phyloP scores from a whole-genome alignment of 768 basidiomycete genomes.

The Terana coerulea region DNA sequence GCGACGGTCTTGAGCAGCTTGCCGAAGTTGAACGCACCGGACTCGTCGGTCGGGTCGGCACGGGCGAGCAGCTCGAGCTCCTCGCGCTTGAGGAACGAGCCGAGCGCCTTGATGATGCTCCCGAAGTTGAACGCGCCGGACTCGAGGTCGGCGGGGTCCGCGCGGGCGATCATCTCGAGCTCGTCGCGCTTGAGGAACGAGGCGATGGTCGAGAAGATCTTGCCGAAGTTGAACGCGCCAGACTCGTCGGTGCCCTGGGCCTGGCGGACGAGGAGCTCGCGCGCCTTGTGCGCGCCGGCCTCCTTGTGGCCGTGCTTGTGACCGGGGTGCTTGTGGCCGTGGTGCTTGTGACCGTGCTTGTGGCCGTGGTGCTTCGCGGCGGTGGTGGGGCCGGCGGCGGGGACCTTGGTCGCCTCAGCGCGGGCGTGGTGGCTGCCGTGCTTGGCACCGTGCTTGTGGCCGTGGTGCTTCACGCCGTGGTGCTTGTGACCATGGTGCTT shows the following conservation, averaged over 20 bases:
- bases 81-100: slow-evolving; percentile 2
- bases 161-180: slow-evolving; percentile 5
- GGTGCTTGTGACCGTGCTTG: too few relatives aligned
- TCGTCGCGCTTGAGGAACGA: slow-evolving; percentile 3
- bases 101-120: slow-evolving; percentile 1
- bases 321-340: not conserved
- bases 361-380: not conserved
- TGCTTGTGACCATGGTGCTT: too few relatives aligned
- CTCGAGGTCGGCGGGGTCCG: not conserved
- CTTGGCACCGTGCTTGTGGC: too few relatives aligned
- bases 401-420: too few relatives aligned
- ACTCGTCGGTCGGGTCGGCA: not conserved
- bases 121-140: slow-evolving; percentile 9
- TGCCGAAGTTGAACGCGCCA: slow-evolving; percentile 3
- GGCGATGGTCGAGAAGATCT: not conserved
- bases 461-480: too few relatives aligned
- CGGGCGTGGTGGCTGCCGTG: not conserved
- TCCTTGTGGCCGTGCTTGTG: slow-evolving; percentile 1
- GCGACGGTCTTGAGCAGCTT: not conserved
- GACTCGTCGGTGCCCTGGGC: slow-evolving; percentile 3
- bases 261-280: not conserved
- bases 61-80: slow-evolving; percentile 6
- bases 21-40: not conserved
- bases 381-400: too few relatives aligned
- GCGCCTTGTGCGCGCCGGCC: not conserved